Evolutionary conservation across 352 stramenopile genomes (phyloP), one percentile per base, ranked within the genome.

Genomic region (Phytophthora sojae): DNA sequence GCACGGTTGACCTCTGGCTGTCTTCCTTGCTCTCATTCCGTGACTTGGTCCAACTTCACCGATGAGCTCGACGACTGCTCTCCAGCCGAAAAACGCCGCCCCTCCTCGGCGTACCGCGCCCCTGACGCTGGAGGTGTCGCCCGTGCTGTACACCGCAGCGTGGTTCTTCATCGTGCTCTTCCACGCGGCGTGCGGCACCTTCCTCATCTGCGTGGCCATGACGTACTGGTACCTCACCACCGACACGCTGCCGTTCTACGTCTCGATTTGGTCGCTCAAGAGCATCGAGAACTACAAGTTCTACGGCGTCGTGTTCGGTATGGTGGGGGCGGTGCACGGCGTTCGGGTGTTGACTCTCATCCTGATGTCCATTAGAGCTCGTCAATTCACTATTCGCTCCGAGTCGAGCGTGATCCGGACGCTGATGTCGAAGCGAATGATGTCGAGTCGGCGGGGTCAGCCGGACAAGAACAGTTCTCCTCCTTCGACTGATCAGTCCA

Each of bases 231-330:
- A 68, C 55, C 55, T 82, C 21, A 67, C 69, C 12, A 63, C 32
- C 64, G 68, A 17, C 32, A 32, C 50, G 42, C 57, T 82, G 61
- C 45, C 69, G n/a, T 80, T 76, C 53, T 79, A 80, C 54, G 61
- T 65, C 11, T 64, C 77, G 23, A 63, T 72, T n/a, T 71, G 77
- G 69, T 67, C 71, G 5, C 55, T 64, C 11, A 67, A 39, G 32
- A 8, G 77, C 6, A 74, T 15, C 11, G 3, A 37, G 21, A 68
- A 73, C 59, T 82, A 82, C 49, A 42, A 26, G 6, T 61, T 69
- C 3, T 73, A 76, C 37, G 51, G 69, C 2, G 30, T 54, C 6
- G 54, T 76, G 60, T 82, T 80, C n/a, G 69, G 64, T 6, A 63
- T 76, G 11, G 55, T 80, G 7, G 75, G 76, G 7, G 60, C 23